Evolutionary conservation across 805 yeast genomes (phyloP).

Genomic region (Starmerella geochares): DNA sequence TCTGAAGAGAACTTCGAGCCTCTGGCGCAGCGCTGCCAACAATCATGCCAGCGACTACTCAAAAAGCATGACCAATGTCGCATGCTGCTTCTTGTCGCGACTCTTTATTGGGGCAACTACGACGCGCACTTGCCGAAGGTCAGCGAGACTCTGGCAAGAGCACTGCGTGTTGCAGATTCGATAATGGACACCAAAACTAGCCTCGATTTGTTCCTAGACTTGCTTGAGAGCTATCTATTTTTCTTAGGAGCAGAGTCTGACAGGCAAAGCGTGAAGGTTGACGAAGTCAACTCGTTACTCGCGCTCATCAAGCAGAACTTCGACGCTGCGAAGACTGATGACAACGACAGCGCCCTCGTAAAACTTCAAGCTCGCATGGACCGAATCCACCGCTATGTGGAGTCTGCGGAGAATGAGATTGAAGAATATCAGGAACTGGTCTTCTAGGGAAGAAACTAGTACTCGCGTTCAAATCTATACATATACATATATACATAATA

Average conservation of each 20-base stretch:
- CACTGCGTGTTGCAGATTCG: constrained; percentile 86
- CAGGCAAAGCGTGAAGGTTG: constrained; percentile 46
- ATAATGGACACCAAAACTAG: constrained; percentile 71
- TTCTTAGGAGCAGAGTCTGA: constrained; percentile 70
- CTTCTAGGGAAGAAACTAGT: neutral
- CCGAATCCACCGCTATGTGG: constrained; percentile 8
- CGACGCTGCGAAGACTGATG: constrained; percentile 28
- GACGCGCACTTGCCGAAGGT: constrained; percentile 44
- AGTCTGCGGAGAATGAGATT: neutral
- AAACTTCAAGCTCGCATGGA: constrained; percentile 8
- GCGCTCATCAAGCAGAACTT: constrained; percentile 50
- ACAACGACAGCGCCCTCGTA: constrained; percentile 25
- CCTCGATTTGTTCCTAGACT: constrained; percentile 77
- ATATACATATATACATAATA: too few species aligned
- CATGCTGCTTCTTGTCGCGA: constrained; percentile 76
- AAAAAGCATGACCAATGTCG: constrained; percentile 94
- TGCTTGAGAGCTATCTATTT: constrained; percentile 73
- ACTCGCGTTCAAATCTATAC: too few species aligned
- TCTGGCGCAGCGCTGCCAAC: constrained; percentile 71
- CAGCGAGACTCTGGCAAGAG: constrained; percentile 79
- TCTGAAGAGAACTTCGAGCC: constrained; percentile 64
- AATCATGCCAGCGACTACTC: constrained; percentile 77
- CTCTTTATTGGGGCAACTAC: constrained; percentile 49
- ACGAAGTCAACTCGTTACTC: constrained; percentile 75
- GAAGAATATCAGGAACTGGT: constrained; percentile 31